Percentiles rank a stretch among this genome's conserved stretches.
These are phyloP conservation scores for Polytrichum formosum DNA, from an alignment of 225 moss, liverwort and hornwort genomes.

Conservation along the genomic window DNA sequence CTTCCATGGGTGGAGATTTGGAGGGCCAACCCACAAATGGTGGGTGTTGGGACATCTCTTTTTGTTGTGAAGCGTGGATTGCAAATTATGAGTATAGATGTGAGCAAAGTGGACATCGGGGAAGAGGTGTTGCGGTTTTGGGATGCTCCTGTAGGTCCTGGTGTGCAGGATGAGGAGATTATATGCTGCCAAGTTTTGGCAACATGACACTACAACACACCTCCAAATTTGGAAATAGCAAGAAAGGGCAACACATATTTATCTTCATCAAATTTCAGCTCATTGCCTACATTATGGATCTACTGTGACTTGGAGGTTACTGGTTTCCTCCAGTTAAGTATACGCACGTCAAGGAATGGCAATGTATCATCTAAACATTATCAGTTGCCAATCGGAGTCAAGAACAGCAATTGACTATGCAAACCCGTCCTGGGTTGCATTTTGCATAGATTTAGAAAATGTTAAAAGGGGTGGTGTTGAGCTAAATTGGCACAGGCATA, in stretches of 20 bases:
- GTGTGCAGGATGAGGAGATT: conserved; percentile 51
- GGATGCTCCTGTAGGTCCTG: conserved; percentile 33
- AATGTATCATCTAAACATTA: too few relatives aligned
- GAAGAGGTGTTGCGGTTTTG: conserved; percentile 30
- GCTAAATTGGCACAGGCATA: too few relatives aligned
- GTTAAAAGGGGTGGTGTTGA: too few relatives aligned
- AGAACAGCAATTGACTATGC: too few relatives aligned
- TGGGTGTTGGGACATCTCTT: conserved; percentile 44
- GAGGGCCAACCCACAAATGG: conserved; percentile 55
- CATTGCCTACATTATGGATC: too few relatives aligned
- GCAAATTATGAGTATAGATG: conserved; percentile 48
- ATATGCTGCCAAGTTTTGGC: conserved; percentile 52
- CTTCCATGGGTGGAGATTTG: conserved; percentile 57
- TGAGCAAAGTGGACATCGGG: conserved; percentile 20
- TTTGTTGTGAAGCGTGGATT: conserved; percentile 50
- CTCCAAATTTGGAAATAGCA: neutral
- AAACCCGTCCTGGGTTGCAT: too few relatives aligned
- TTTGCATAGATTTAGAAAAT: too few relatives aligned
- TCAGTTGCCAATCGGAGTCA: too few relatives aligned
- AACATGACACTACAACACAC: conserved; percentile 12
- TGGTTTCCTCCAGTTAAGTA: too few relatives aligned
- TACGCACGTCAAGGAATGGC: too few relatives aligned
- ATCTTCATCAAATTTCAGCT: too few relatives aligned
- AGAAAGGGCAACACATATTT: neutral
- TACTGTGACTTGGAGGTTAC: too few relatives aligned